Conservation (phyloP, 2,329 filamentous ascomycete genomes). For the Penicillium sp. region DNA sequence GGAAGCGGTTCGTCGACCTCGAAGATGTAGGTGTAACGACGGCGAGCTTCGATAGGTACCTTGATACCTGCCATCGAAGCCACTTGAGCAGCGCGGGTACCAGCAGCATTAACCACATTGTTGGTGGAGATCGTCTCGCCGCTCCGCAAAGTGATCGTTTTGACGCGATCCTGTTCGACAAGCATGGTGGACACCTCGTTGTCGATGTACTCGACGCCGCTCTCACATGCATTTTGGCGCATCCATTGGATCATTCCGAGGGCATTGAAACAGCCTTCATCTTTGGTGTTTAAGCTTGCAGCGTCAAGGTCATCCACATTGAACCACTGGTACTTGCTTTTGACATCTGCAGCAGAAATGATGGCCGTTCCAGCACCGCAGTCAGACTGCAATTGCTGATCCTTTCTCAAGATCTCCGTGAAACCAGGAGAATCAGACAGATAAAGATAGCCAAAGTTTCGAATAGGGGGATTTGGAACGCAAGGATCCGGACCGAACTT, state of each 20-base stretch:
- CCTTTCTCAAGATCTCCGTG: not conserved
- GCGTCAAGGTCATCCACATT: constrained; percentile 12
- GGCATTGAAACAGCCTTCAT: constrained; percentile 18
- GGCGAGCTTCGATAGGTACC: constrained; percentile 15
- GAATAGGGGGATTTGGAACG: not conserved
- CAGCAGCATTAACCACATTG: not conserved
- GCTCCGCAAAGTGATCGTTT: not conserved
- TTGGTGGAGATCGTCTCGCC: not conserved
- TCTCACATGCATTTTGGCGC: constrained; percentile 5
- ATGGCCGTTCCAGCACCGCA: not conserved
- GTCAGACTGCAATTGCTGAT: not conserved
- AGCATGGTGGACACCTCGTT: not conserved
- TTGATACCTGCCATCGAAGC: not conserved
- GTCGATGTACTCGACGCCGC: not conserved
- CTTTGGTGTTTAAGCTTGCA: constrained; percentile 13
- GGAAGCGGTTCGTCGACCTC: constrained; percentile 11
- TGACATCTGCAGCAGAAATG: not conserved
- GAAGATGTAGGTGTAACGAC: constrained; percentile 20
- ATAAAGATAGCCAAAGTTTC: not conserved
- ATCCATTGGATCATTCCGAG: constrained; percentile 14
- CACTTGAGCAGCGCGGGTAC: not conserved
- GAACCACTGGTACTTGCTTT: constrained; percentile 10
- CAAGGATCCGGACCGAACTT: constrained; percentile 3
- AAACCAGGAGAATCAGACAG: not conserved
- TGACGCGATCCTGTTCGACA: not conserved